Conservation (phyloP, 768 basidiomycete genomes). For the Tulasnella sp. region DNA sequence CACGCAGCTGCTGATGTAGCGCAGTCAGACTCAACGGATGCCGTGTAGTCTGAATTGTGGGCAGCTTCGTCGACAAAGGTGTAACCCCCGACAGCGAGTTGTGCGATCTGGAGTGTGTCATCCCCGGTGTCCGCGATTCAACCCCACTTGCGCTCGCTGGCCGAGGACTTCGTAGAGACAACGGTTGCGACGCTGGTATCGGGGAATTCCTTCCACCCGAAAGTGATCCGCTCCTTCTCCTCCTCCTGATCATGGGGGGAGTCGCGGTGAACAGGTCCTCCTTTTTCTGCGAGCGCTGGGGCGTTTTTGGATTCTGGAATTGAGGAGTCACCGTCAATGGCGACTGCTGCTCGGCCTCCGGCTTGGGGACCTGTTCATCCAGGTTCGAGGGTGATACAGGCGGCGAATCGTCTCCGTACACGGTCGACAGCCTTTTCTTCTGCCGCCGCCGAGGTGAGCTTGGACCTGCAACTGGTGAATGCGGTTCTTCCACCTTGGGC, state of each 20-base stretch:
- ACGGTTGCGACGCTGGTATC: not conserved
- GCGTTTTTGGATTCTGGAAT: not conserved
- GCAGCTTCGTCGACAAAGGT: constrained; percentile 13
- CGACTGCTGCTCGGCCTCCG: not conserved
- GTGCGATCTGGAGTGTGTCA: constrained; percentile 5
- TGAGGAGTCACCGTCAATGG: not conserved
- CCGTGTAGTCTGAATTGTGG: constrained; percentile 46
- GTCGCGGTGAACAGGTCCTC: constrained; percentile 1
- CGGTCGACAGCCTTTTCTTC: not conserved
- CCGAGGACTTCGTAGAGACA: not conserved
- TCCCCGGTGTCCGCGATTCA: not conserved
- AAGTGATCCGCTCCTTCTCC: not conserved
- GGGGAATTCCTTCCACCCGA: not conserved
- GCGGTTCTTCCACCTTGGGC: not conserved
- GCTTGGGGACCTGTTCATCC: not conserved
- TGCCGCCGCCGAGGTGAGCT: not conserved
- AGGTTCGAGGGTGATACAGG: not conserved
- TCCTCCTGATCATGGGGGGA: not conserved
- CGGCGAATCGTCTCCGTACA: not conserved
- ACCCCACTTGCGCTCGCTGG: not conserved
- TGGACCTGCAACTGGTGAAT: not conserved
- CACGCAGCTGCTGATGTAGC: constrained; percentile 47
- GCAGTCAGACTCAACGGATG: constrained; percentile 60
- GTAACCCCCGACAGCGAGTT: not conserved
- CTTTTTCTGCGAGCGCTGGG: not conserved